These are phyloP conservation scores for Venturiaceae sp. DNA, from an alignment of 2,329 filamentous ascomycete genomes.

Conservation along the genomic window DNA sequence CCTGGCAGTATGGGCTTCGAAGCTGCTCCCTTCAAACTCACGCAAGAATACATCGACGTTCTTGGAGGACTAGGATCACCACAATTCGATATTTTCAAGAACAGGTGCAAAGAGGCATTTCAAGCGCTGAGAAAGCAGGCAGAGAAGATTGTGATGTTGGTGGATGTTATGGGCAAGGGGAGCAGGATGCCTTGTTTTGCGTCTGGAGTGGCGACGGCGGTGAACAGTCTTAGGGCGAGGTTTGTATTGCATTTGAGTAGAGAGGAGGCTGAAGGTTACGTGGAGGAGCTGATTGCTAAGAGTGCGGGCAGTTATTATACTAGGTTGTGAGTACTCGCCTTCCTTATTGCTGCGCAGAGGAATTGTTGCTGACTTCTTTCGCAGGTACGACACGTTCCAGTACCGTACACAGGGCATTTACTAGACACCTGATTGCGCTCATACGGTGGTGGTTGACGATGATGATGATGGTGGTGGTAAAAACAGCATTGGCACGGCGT, in stretches of 20 bases:
- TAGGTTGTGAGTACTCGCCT: slow-evolving; percentile 54
- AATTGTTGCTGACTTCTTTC: slow-evolving; percentile 12
- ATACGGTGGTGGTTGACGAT: too few species aligned
- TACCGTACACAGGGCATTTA: slow-evolving; percentile 85
- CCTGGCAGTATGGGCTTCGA: slow-evolving; percentile 79
- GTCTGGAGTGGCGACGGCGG: slow-evolving; percentile 62
- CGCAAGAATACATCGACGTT: slow-evolving; percentile 77
- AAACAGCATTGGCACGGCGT: not conserved
- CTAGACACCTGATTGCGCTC: slow-evolving; percentile 25
- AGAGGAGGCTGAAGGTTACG: slow-evolving; percentile 71
- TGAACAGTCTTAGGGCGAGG: slow-evolving; percentile 57
- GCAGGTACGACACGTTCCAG: slow-evolving; percentile 75
- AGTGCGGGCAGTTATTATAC: slow-evolving; percentile 82
- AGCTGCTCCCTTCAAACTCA: slow-evolving; percentile 78
- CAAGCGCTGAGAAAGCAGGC: slow-evolving; percentile 71
- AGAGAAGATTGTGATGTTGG: slow-evolving; percentile 71
- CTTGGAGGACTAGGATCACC: slow-evolving; percentile 62
- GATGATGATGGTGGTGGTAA: not conserved
- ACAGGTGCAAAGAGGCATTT: slow-evolving; percentile 72
- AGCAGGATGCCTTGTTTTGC: slow-evolving; percentile 80
- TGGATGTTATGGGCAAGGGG: slow-evolving; percentile 74
- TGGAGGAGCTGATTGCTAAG: slow-evolving; percentile 74
- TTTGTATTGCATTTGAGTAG: slow-evolving; percentile 77
- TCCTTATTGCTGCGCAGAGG: not conserved
- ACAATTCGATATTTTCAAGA: slow-evolving; percentile 68